These are phyloP conservation scores for Venturia asperata DNA, from an alignment of 2,329 filamentous ascomycete species.

Conservation along the genomic window DNA sequence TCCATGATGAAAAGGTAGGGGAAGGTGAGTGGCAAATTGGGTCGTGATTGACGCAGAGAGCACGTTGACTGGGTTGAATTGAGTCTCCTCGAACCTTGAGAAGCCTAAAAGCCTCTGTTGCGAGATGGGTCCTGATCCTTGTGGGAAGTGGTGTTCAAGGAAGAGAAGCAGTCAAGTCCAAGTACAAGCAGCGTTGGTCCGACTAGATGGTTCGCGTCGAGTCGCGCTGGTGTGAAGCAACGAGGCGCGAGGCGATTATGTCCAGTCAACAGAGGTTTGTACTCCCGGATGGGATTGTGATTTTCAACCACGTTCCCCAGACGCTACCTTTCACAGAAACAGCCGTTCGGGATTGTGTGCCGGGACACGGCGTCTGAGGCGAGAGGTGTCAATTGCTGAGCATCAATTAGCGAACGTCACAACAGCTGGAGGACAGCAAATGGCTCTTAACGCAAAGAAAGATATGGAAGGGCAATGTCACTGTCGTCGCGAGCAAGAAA, in stretches of 20 bases:
- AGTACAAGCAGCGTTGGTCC: background rate
- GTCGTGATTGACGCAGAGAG: background rate
- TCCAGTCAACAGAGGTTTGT: conserved; percentile 2
- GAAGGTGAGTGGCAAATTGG: background rate
- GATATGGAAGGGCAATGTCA: background rate
- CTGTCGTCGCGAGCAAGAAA: background rate
- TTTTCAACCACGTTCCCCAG: conserved; percentile 11
- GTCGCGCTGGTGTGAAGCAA: background rate
- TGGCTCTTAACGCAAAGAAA: background rate
- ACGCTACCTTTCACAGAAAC: background rate
- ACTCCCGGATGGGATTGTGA: background rate
- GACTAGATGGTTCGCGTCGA: background rate
- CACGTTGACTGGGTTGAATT: background rate
- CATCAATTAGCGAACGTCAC: background rate
- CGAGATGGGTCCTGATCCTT: background rate
- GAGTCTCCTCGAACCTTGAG: background rate
- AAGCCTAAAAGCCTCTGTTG: conserved; percentile 16
- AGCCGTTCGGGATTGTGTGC: conserved; percentile 6
- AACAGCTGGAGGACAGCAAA: background rate
- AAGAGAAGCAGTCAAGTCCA: conserved; percentile 7
- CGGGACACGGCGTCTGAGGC: background rate
- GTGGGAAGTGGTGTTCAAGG: background rate
- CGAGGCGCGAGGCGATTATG: background rate
- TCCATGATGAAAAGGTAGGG: conserved; percentile 50
- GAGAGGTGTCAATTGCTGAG: background rate